Evolutionary conservation across 2,329 filamentous ascomycete genomes (phyloP), one percentile per base, ranked within the genome.

Genomic region (Sarocladiaceae sp.): DNA sequence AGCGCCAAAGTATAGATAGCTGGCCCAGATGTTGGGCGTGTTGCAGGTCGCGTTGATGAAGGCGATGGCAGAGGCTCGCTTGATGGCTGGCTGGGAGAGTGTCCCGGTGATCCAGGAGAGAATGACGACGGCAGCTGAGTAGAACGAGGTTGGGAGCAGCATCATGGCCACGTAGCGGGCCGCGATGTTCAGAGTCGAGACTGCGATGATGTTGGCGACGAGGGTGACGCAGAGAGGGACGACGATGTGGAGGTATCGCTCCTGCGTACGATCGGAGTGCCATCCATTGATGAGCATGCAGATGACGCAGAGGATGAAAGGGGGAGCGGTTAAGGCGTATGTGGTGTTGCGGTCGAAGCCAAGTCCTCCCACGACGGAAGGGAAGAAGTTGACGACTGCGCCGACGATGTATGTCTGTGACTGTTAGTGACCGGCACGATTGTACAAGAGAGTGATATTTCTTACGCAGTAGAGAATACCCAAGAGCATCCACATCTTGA

Each of bases 51-150:
- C 80, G 56, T 90, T 91, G 60, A 88, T 85, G 48, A 83, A 78
- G 1, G 84, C 85, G 4, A 89, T 61, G 0, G 82, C 83, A 0
- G 82, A 66, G 3, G 69, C 69, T 46, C 83, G 76, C 65, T 88
- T 88, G 2, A 83, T 79, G 0, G 83, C 81, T 3, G 86, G 85
- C 9, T 84, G 75, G 1, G 84, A 83, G 7, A 47, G 29, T 3
- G 45, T 31, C 1, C 45, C 40, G 6, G 40, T 43, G 32, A 47
- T 55, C 56, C 57, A 60, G 3, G 57, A 60, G 15, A 60, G 45
- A 11, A 50, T 51, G n/a, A 59, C 55, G 10, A 46, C 60, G 56
- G 50, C 58, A 56, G 26, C 58, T 12, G 35, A 61, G 52, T 55
- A 47, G 45, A 43, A 45, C 12, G 39, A 41, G 15, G 15, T 19